Conservation (phyloP, 306 rosid species). For the Citrullus mucosospermus region DNA sequence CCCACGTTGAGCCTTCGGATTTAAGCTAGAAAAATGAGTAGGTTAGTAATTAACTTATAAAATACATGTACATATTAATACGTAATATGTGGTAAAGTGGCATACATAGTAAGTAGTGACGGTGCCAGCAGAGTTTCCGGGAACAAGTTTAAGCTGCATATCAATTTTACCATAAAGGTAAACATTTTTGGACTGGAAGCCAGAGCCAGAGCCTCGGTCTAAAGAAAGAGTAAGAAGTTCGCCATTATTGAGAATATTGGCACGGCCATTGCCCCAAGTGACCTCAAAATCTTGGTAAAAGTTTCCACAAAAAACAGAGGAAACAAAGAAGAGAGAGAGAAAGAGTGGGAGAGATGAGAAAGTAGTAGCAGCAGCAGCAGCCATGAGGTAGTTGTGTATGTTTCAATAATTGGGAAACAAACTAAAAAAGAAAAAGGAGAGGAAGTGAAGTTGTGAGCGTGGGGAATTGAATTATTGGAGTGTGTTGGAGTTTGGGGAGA, state of each 20-base stretch:
- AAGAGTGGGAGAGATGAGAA: background rate
- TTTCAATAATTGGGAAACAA: background rate
- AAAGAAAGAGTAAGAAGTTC: slow-evolving; percentile 42
- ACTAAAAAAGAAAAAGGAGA: too few relatives aligned
- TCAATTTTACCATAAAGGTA: slow-evolving; percentile 49
- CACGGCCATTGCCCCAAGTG: slow-evolving; percentile 53
- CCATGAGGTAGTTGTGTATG: background rate
- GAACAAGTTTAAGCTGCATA: slow-evolving; percentile 57
- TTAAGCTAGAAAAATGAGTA: slow-evolving; percentile 22
- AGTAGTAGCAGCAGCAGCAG: background rate
- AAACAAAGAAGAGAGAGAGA: background rate
- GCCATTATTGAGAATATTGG: slow-evolving; percentile 30
- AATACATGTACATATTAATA: too few relatives aligned
- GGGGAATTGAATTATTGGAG: background rate
- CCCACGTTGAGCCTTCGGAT: slow-evolving; percentile 56
- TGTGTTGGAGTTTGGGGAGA: background rate
- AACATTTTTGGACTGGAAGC: slow-evolving; percentile 40
- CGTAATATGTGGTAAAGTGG: background rate
- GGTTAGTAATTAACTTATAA: background rate
- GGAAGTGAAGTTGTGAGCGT: background rate
- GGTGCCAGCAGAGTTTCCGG: slow-evolving; percentile 61
- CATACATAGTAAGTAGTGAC: slow-evolving; percentile 63
- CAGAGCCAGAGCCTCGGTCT: slow-evolving; percentile 45
- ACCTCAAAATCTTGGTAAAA: slow-evolving; percentile 27
- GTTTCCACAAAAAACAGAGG: slow-evolving; percentile 15